Percentiles rank a stretch among this genome's conserved stretches.
These are phyloP conservation scores for Leccinum boreale DNA, from an alignment of 768 basidiomycete species.

Conservation along the genomic window DNA sequence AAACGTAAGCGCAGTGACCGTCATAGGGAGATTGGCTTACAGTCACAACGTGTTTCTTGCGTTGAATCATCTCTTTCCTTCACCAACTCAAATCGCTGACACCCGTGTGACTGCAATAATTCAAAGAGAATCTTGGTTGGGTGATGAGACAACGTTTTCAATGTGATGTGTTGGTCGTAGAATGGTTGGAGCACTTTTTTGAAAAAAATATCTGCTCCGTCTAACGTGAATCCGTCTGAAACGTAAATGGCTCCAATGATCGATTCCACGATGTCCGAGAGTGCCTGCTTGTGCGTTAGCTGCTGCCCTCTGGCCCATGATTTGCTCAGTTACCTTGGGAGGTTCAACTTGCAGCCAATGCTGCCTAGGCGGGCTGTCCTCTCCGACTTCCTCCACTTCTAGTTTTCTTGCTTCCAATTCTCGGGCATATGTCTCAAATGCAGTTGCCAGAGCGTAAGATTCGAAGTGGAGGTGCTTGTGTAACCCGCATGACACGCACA, in stretches of 20 bases:
- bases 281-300: slow-evolving; percentile 41
- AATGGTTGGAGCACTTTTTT: slow-evolving; percentile 70
- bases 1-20: slow-evolving; percentile 16
- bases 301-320: background rate
- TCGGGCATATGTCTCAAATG: slow-evolving; percentile 52
- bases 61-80: slow-evolving; percentile 44
- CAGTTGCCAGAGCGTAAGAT: slow-evolving; percentile 46
- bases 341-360: slow-evolving; percentile 78
- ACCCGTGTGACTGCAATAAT: slow-evolving; percentile 67
- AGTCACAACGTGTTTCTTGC: slow-evolving; percentile 45
- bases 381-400: slow-evolving; percentile 48
- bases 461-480: slow-evolving; percentile 59
- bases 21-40: slow-evolving; percentile 35
- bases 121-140: slow-evolving; percentile 76
- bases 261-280: slow-evolving; percentile 81
- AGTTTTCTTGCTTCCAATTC: slow-evolving; percentile 45
- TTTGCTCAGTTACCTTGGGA: slow-evolving; percentile 57
- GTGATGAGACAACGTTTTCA: slow-evolving; percentile 71
- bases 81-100: slow-evolving; percentile 58
- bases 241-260: slow-evolving; percentile 77
- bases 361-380: slow-evolving; percentile 56
- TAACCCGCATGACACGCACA: slow-evolving; percentile 69
- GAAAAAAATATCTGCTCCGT: slow-evolving; percentile 64
- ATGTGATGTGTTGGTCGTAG: slow-evolving; percentile 69
- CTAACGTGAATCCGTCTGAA: slow-evolving; percentile 64